Evolutionary conservation across 495 filamentous ascomycete species (phyloP), one percentile per base, ranked within the genome.

Genomic region (Corynascus novoguineensis): DNA sequence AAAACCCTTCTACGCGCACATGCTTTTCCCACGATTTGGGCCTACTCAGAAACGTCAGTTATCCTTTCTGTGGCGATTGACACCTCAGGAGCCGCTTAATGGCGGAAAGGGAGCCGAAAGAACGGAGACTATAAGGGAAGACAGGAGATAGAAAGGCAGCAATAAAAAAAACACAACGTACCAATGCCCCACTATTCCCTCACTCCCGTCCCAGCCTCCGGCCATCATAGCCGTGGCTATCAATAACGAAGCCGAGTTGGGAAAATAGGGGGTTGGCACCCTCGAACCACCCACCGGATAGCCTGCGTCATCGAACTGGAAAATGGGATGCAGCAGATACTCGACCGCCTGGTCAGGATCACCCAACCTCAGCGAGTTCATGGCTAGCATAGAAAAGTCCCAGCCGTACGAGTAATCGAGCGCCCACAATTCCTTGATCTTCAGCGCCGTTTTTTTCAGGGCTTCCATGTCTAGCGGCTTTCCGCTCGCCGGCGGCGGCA

Each of bases 231-330:
- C 78, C 53, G 76, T 69, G 4, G 79, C 79, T 10, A 78, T 45
- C 50, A 84, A 50, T 48, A 81, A 68, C 17, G 71, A 68, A 12
- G 73, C 72, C 35, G 69, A 70, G 19, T 73, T 73, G 1, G 80
- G 80, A 37, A 83, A 80, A 64, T 82, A 83, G 9, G 79, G 79
- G 28, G 80, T 82, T 28, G 80, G 72, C 25, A 82, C 79, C 31
- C 76, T 66, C 28, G 68, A 64, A 11, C 77, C 78, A 4, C 80
- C 79, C 29, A 76, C 71, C 5, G 72, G 74, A 67, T 79, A 79
- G 5, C 81, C 78, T 3, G 77, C 72, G 60, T 78, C 76, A 63
- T 81, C 75, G 57, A 81, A 80, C 38, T 65, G 55, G 42, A 75
- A 79, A 17, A 73, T 64, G 1, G 69, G 66, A 68, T 80, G 66